Evolutionary conservation across 2,329 filamentous ascomycete species (phyloP).

Genomic region (Herpotrichia juniperi): DNA sequence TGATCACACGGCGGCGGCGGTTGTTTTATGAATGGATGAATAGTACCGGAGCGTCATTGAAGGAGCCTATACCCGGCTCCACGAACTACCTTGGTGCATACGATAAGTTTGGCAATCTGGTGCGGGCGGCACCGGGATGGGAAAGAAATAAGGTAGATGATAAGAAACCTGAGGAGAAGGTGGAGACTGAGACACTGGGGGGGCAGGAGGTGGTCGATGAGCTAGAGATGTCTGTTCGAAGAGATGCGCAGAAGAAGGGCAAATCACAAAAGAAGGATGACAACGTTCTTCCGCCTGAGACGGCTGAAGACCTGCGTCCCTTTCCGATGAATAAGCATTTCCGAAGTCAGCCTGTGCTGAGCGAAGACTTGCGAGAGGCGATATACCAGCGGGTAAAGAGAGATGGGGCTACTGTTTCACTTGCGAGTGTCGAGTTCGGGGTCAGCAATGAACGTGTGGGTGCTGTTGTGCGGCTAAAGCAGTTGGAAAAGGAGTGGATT

Average conservation of each 20-base stretch:
- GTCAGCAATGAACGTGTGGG: conserved; percentile 85
- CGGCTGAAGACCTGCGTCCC: conserved; percentile 53
- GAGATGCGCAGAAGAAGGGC: conserved; percentile 24
- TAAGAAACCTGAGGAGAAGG: conserved; percentile 12
- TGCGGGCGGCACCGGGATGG: conserved; percentile 43
- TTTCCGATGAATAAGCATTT: conserved; percentile 79
- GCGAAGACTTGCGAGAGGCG: conserved; percentile 72
- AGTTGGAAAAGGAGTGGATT: conserved; percentile 81
- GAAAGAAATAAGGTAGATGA: conserved; percentile 11
- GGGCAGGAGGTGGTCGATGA: conserved; percentile 38
- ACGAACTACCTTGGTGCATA: conserved; percentile 64
- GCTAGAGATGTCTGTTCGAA: conserved; percentile 30
- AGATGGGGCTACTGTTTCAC: conserved; percentile 70
- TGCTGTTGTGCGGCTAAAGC: conserved; percentile 83
- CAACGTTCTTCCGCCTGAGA: conserved; percentile 34
- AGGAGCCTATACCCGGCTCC: conserved; percentile 54
- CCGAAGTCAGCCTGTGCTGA: conserved; percentile 73
- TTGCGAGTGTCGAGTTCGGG: conserved; percentile 76
- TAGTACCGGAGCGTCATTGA: conserved; percentile 58
- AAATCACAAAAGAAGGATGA: conserved; percentile 7
- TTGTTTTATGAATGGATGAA: conserved; percentile 66
- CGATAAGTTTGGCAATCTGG: conserved; percentile 55
- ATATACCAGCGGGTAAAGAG: conserved; percentile 73
- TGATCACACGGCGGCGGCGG: conserved; percentile 57
- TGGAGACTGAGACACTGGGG: conserved; percentile 30